Percentiles rank a stretch among this genome's conserved stretches.
phyloP scores from a whole-genome alignment of 345 rosid species.

The Lepidium aucheri region DNA sequence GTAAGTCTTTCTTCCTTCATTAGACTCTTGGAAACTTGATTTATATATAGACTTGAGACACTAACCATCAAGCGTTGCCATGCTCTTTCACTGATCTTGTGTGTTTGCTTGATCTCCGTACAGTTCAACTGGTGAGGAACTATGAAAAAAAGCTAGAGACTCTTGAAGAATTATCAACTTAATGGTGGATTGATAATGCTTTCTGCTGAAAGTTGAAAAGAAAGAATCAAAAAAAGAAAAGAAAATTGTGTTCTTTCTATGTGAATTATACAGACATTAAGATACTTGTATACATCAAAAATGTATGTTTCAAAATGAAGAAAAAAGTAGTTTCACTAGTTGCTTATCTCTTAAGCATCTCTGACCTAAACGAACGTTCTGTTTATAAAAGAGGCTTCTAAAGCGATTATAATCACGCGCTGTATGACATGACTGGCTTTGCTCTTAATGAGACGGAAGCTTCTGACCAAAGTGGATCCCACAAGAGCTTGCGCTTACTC shows the following conservation, averaged over 20 bases:
- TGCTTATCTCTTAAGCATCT: no score
- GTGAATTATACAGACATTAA: background rate
- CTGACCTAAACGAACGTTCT: no score
- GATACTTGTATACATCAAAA: background rate
- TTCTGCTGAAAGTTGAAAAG: background rate
- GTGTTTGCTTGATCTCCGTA: background rate
- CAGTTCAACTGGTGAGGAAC: slow-evolving; percentile 19
- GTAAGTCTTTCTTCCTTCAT: slow-evolving; percentile 12
- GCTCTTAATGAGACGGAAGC: background rate
- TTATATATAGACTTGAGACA: background rate
- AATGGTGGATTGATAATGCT: slow-evolving; percentile 11
- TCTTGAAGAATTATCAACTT: slow-evolving; percentile 5
- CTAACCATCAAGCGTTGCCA: background rate
- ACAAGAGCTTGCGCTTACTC: background rate
- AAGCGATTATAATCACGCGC: background rate
- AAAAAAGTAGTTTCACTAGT: no score
- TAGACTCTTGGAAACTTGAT: background rate
- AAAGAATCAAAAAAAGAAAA: background rate
- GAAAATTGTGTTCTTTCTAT: slow-evolving; percentile 8
- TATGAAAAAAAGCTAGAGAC: background rate
- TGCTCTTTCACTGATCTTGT: background rate
- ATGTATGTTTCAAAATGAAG: no score
- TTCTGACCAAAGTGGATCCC: background rate
- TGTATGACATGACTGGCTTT: background rate
- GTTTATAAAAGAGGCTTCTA: background rate